These are phyloP conservation scores for Erodium moschatum DNA, from an alignment of 441 rosid genomes.

Conservation along the genomic window DNA sequence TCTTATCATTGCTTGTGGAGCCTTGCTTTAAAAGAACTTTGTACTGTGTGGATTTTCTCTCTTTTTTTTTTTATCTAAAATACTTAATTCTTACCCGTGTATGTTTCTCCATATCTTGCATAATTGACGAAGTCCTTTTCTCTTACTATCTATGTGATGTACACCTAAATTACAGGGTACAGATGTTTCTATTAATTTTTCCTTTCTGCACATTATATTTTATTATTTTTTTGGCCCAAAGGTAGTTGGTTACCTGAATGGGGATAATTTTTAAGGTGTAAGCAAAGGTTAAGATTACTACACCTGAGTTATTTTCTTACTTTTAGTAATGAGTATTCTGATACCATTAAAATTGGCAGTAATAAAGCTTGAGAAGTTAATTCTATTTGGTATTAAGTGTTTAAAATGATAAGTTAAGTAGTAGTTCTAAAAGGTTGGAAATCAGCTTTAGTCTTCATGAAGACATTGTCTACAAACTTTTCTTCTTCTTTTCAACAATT, in stretches of 20 bases:
- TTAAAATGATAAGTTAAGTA: background rate
- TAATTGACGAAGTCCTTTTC: background rate
- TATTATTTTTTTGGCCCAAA: background rate
- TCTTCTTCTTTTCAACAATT: background rate
- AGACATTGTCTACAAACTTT: background rate
- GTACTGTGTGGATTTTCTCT: conserved; percentile 2
- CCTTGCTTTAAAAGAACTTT: conserved; percentile 16
- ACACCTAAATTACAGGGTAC: background rate
- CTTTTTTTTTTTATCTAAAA: background rate
- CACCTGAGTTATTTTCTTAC: background rate
- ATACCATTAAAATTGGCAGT: background rate
- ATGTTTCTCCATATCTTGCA: background rate
- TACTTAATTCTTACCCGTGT: background rate
- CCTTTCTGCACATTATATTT: background rate
- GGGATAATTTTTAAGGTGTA: background rate
- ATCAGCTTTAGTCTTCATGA: background rate
- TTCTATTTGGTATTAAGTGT: background rate
- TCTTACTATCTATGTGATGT: background rate
- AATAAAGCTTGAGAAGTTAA: background rate
- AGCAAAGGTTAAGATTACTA: background rate
- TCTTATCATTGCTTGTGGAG: conserved; percentile 8
- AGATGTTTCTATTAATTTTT: background rate
- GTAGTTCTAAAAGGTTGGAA: background rate
- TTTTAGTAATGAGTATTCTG: background rate
- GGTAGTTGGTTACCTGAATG: background rate